These are phyloP conservation scores for Pythium apleroticum DNA, from an alignment of 352 stramenopile species.

Conservation along the genomic window DNA sequence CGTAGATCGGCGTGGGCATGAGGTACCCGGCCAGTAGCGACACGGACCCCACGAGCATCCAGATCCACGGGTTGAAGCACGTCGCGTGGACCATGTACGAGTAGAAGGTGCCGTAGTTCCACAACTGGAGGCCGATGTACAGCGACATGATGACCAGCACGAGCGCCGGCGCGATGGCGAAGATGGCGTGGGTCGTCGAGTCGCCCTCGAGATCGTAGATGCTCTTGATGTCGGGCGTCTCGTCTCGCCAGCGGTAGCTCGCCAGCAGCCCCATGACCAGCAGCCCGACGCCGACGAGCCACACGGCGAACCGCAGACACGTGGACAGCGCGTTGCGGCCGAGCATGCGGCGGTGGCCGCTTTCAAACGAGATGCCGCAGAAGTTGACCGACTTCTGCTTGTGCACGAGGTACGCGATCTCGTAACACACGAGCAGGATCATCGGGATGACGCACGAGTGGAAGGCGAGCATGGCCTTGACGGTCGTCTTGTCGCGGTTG, in stretches of 20 bases:
- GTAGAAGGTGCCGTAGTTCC: conserved; percentile 87
- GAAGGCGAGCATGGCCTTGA: conserved; percentile 78
- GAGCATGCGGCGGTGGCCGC: conserved; percentile 49
- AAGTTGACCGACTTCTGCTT: conserved; percentile 91
- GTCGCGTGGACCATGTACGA: conserved; percentile 84
- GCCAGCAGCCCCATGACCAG: conserved; percentile 71
- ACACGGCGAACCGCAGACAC: conserved; percentile 67
- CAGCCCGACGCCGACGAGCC: conserved; percentile 56
- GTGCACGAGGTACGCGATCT: conserved; percentile 89
- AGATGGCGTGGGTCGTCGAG: conserved; percentile 48
- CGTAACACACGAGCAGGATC: conserved; percentile 86
- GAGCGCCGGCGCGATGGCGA: conserved; percentile 61
- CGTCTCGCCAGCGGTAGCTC: conserved; percentile 58
- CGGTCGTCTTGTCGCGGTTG: conserved; percentile 48
- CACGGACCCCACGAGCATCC: conserved; percentile 79
- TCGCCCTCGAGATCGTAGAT: conserved; percentile 77
- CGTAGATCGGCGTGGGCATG: conserved; percentile 71
- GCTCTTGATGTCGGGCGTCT: conserved; percentile 50
- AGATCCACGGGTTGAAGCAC: conserved; percentile 89
- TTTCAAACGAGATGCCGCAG: conserved; percentile 88
- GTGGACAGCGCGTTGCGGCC: conserved; percentile 47
- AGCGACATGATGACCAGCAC: conserved; percentile 69
- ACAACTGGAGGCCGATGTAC: conserved; percentile 73
- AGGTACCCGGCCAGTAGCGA: conserved; percentile 70
- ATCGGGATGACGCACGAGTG: conserved; percentile 83